Percentiles rank a stretch among this genome's conserved stretches.
phyloP scores from a whole-genome alignment of 2,329 filamentous ascomycete species.

The Karstenula rhodostoma region DNA sequence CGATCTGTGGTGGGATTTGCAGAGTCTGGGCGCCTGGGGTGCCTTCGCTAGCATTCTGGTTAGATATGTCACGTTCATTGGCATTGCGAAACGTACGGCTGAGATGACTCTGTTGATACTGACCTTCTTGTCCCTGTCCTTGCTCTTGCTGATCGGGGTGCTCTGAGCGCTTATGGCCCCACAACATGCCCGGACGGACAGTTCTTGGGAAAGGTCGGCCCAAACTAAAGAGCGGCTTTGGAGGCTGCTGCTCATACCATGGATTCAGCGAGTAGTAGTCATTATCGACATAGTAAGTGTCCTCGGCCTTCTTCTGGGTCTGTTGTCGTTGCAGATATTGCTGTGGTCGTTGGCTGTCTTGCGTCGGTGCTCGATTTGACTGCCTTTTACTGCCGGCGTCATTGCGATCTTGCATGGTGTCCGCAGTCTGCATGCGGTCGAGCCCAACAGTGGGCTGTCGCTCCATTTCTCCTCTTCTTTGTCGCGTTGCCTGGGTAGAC shows the following conservation, averaged over 20 bases:
- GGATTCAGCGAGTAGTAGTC: slow-evolving; percentile 63
- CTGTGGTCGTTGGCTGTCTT: slow-evolving; percentile 3
- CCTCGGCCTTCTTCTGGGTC: slow-evolving; percentile 37
- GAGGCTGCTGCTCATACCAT: slow-evolving; percentile 61
- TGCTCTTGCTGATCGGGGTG: slow-evolving; percentile 31
- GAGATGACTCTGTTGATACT: slow-evolving; percentile 5
- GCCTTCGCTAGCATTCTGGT: slow-evolving; percentile 13
- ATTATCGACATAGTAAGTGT: slow-evolving; percentile 55
- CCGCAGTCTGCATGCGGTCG: slow-evolving; percentile 19
- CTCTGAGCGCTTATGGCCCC: slow-evolving; percentile 51
- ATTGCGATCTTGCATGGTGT: background rate
- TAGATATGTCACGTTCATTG: slow-evolving; percentile 12
- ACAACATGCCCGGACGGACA: slow-evolving; percentile 60
- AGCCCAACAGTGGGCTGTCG: slow-evolving; percentile 24
- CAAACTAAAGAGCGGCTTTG: slow-evolving; percentile 63
- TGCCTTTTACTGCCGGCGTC: background rate
- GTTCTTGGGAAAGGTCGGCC: slow-evolving; percentile 64
- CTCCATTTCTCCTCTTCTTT: slow-evolving; percentile 18
- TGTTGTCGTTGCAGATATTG: slow-evolving; percentile 20
- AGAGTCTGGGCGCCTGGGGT: slow-evolving; percentile 1
- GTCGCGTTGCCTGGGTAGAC: slow-evolving; percentile 14
- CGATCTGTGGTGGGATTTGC: slow-evolving; percentile 10
- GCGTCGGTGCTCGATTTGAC: background rate
- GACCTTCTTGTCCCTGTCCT: slow-evolving; percentile 20
- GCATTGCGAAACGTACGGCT: background rate